Evolutionary conservation across 1,284 basidiomycete species (phyloP), one percentile per base, ranked within the genome.

Genomic region (Apiotrichum gracile): DNA sequence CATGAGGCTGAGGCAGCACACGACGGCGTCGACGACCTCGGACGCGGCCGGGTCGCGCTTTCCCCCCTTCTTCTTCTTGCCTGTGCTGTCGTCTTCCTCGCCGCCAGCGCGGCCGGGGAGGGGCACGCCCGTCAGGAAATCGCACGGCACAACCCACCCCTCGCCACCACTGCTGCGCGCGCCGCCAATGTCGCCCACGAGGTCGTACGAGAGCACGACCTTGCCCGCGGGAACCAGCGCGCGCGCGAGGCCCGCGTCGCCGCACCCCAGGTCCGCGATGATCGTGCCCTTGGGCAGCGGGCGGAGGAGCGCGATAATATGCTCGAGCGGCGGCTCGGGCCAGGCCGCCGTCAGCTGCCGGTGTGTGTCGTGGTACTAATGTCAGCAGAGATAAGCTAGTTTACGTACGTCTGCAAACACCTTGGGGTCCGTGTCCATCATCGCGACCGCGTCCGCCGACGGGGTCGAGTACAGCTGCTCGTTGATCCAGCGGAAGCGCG

Each of bases 1-100:
- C 96, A 99, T 99, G 57, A 99, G 78, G 66, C 91, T 94, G 56
- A 99, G 79, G 39, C 92, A 91, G 70, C 92, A 98, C 26, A 98
- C 86, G 1, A 85, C 91, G 6, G 89, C 85, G 68, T 99, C 94
- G 4, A 89, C 89, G 6, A 96, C 74, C 59, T 88, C 73, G 25
- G 61, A 62, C 19, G 63, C 62, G 10, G 33, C 49, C 35, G 46
- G 42, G 35, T 60, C 61, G 19, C 22, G 27, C 35, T 52, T 49
- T 16, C 39, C 44, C 29, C 52, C 52, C 16, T 54, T 54, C 6
- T 16, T 43, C 43, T 62, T 62, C n/a, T 49, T 52, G n/a, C 52
- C 64, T 66, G 4, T 27, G 39, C 42, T 57, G 3, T 33, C 41
- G 1, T 44, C 40, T 5, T 37, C 45, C 13, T 51, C 26, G 2